These are phyloP conservation scores for Saccharomycopsis sp. DNA, from an alignment of 805 yeast genomes.

Conservation along the genomic window DNA sequence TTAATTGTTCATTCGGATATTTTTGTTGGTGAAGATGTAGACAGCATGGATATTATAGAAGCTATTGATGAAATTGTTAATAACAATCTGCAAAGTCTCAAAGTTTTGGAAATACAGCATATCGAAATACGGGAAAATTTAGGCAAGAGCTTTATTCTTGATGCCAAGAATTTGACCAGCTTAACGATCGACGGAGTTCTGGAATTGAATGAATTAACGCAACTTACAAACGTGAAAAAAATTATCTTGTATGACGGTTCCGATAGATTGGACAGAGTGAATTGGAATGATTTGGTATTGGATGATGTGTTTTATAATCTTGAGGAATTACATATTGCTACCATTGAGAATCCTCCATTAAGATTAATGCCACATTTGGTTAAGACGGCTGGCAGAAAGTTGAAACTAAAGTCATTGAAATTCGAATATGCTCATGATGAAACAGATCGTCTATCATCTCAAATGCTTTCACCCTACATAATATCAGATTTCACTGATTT, in stretches of 20 bases:
- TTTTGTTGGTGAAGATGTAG: slow-evolving; percentile 34
- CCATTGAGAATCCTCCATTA: slow-evolving; percentile 32
- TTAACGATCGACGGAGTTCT: slow-evolving; percentile 13
- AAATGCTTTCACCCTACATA: slow-evolving; percentile 29
- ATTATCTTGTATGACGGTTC: slow-evolving; percentile 17
- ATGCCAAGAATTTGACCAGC: no score
- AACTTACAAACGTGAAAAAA: slow-evolving; percentile 22
- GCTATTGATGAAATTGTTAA: slow-evolving; percentile 25
- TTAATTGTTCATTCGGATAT: slow-evolving; percentile 28
- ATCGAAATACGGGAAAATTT: no score
- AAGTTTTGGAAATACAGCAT: slow-evolving; percentile 21
- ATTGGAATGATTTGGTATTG: slow-evolving; percentile 10
- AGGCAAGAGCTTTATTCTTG: no score
- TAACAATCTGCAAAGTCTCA: slow-evolving; percentile 13
- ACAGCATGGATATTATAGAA: no score
- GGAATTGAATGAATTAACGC: slow-evolving; percentile 23
- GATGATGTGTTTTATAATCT: slow-evolving; percentile 11
- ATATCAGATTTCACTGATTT: slow-evolving; percentile 30
- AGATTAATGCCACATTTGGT: slow-evolving; percentile 29
- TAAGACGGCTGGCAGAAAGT: slow-evolving; percentile 11
- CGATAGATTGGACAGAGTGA: slow-evolving; percentile 15
- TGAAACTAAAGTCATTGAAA: slow-evolving; percentile 30
- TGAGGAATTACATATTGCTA: slow-evolving; percentile 28
- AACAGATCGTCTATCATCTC: slow-evolving; percentile 32
- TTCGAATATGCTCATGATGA: slow-evolving; percentile 41